Evolutionary conservation across 2,329 filamentous ascomycete species (phyloP), one percentile per base, ranked within the genome.

Genomic region (Aureobasidium pullulans): DNA sequence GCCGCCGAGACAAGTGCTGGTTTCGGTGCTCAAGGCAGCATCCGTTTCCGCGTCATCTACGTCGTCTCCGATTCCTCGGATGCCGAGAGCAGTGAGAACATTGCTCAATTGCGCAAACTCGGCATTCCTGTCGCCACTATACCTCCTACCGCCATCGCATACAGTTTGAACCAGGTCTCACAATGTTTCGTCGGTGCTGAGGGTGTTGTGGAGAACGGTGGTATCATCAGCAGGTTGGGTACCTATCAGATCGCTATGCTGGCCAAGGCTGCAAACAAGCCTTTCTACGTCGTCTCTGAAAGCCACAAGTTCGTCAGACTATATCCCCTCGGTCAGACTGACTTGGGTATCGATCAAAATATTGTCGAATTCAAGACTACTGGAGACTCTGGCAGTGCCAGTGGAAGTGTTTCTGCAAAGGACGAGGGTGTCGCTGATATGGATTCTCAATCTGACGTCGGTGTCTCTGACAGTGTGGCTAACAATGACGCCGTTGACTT

Each of bases 231-330:
- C 28, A 81, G 92, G 50, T 83, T 97, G 75, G 93, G 93, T 29
- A 87, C 84, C 4, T 93, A 89, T 66, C 91, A 96, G 76, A 87
- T 97, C 66, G 92, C 90, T 1, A 78, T 90, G 65, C 77, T 96
- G 56, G 91, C 92, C 5, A 86, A 86, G 67, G 82, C 82, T 13
- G 81, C 82, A 62, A 84, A 86, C 40, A 86, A 89, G 63, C 88
- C 88, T 0, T 90, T 97, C 66, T 96, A 95, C 69, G 91, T 96
- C 16, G 91, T 94, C 5, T 88, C 88, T 1, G 94, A 99, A 77
- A 95, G 89, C 67, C 94, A 99, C 79, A 99, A 99, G 76, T 96
- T 99, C 70, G 90, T 95, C 47, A 83, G 91, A 67, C 81, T 94
- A 59, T 94, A 92, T 67, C 90, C 93, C 1, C 76, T 94, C 23